Evolutionary conservation across 176 grass and related monocot genomes (phyloP).

Genomic region (Phyllostachys edulis): DNA sequence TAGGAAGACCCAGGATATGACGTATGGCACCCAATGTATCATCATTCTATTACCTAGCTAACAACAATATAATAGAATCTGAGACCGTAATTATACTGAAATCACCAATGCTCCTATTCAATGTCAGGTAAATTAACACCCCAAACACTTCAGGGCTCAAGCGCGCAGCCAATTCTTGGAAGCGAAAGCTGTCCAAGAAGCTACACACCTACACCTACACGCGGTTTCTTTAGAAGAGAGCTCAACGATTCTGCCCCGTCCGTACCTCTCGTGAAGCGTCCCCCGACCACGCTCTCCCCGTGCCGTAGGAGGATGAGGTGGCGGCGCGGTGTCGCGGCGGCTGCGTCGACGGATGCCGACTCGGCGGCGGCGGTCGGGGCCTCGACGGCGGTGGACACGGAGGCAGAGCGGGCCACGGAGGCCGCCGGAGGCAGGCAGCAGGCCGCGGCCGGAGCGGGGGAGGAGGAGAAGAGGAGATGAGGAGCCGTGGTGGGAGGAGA

Average conservation of each 20-base stretch:
- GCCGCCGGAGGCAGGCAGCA: slow-evolving; percentile 19
- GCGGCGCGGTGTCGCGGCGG: slow-evolving; percentile 31
- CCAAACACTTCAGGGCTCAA: not conserved
- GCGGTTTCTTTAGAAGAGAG: not conserved
- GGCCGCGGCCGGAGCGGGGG: not conserved
- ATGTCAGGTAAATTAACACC: not conserved
- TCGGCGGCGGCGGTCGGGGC: slow-evolving; percentile 26
- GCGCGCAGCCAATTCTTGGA: not conserved
- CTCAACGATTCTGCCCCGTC: not conserved
- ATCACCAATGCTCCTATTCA: not conserved
- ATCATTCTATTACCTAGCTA: not conserved
- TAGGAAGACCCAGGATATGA: not conserved
- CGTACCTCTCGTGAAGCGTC: slow-evolving; percentile 66
- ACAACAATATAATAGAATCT: not conserved
- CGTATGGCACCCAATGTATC: not conserved
- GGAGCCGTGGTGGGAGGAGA: slow-evolving; percentile 6
- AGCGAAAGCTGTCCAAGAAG: not conserved
- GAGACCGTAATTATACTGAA: not conserved
- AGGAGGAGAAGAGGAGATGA: slow-evolving; percentile 18
- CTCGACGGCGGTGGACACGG: slow-evolving; percentile 40
- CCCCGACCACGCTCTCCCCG: slow-evolving; percentile 58
- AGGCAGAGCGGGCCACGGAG: slow-evolving; percentile 31
- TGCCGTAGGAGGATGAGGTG: slow-evolving; percentile 86
- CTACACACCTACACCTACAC: not conserved
- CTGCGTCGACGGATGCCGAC: not conserved